These are phyloP conservation scores for Clitopilus hobsonii DNA, from an alignment of 768 basidiomycete genomes.

Conservation along the genomic window DNA sequence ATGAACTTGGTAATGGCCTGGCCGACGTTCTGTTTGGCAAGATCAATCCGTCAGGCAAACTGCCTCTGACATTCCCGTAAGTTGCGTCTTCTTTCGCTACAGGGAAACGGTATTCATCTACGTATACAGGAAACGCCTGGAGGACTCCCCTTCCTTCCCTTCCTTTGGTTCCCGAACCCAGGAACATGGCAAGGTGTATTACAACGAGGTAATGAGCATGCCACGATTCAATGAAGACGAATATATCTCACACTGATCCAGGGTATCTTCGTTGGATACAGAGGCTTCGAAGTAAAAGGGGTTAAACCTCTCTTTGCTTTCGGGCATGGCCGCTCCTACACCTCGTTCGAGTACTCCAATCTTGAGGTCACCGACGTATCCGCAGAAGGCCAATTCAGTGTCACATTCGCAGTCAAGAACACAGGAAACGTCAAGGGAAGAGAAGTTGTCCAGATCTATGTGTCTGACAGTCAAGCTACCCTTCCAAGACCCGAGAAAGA, in stretches of 20 bases:
- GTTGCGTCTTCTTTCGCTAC: constrained; percentile 7
- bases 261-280: constrained; percentile 51
- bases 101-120: not conserved
- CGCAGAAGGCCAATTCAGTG: constrained; percentile 26
- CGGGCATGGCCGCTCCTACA: constrained; percentile 59
- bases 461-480: constrained; percentile 36
- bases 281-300: constrained; percentile 40
- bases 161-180: constrained; percentile 40
- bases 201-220: constrained; percentile 37
- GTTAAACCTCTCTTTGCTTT: constrained; percentile 48
- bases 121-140: constrained; percentile 34
- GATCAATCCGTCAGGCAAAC: constrained; percentile 54
- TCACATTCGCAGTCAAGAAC: constrained; percentile 43
- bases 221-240: not conserved
- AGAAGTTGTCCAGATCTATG: constrained; percentile 47
- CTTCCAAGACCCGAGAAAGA: constrained; percentile 41
- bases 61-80: constrained; percentile 53
- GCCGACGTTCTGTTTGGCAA: constrained; percentile 59
- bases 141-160: constrained; percentile 47
- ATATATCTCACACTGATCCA: constrained; percentile 10
- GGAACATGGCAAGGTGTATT: constrained; percentile 37
- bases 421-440: constrained; percentile 36
- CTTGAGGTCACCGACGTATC: constrained; percentile 30
- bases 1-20: constrained; percentile 52
- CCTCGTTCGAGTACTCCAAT: constrained; percentile 47